Base-by-base conservation (phyloP, 305 asterid species). In the Fraxinus dipetala region DNA sequence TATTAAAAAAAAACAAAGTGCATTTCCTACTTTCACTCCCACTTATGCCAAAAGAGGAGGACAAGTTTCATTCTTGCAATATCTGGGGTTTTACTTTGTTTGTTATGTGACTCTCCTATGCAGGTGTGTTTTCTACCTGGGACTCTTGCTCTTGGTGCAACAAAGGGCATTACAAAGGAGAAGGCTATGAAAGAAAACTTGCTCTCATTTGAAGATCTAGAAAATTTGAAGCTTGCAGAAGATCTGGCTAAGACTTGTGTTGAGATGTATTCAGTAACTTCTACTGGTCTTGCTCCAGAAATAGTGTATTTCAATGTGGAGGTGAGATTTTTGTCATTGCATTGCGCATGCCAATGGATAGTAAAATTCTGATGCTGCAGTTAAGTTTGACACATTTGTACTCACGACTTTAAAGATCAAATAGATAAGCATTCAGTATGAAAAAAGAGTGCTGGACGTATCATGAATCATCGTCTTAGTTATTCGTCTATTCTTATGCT, bases 101-200 rank as follows among this genome's bases (percentile, higher is more conserved):
- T 82, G 34, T 81, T 74, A 69, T 30, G 59, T 80, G 28, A 67
- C 54, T 65, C 51, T 63, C 78, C 35, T 82, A 6, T 24, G 20
- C 79, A 96, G 98, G 98, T 94, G 56, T 96, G 99, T 88, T 96
- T 96, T 87, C 97, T 96, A 38, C 98, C 99, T 75, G 98, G 98
- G 79, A 87, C 96, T 76, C 96, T 96, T 90, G 99, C 98, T 65
- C 94, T 96, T 85, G 99, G 99, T 79, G 97, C 98, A 85, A 96
- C 99, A 30, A 94, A 91, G 86, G 99, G 99, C 78, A 16, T 88
- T 14, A 65, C 84, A 20, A 96, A 91, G 87, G 92, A 88, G 81
- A 94, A 87, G 90, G 98, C 97, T 78, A 90, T 94, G 95, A 82
- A 76, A 89, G 92, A 90, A 84, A 87, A 90, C 87, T 84, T 88